Evolutionary conservation across 2,329 filamentous ascomycete species (phyloP).

Genomic region (Clonostachys chloroleuca): DNA sequence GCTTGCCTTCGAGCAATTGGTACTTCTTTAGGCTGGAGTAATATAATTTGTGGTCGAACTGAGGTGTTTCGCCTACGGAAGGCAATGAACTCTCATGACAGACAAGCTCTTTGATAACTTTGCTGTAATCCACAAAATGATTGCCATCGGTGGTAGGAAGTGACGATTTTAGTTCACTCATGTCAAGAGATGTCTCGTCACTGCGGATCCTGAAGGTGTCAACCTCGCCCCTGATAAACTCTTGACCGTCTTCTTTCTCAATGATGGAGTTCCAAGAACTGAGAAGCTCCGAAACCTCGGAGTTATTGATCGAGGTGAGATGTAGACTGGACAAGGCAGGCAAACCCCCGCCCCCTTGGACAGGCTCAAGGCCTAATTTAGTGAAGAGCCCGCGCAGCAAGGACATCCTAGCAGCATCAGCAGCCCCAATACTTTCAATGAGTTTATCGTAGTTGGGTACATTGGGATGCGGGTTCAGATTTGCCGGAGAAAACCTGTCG

Average conservation of each 20-base stretch:
- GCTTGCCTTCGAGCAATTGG: slow-evolving; percentile 40
- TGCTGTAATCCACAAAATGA: slow-evolving; percentile 70
- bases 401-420: slow-evolving; percentile 64
- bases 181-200: slow-evolving; percentile 53
- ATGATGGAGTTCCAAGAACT: slow-evolving; percentile 64
- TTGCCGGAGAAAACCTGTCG: slow-evolving; percentile 73
- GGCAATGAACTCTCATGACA: slow-evolving; percentile 68
- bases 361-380: slow-evolving; percentile 76
- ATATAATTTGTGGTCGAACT: slow-evolving; percentile 80
- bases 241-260: slow-evolving; percentile 58
- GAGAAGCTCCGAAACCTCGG: slow-evolving; percentile 65
- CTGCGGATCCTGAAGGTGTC: slow-evolving; percentile 80
- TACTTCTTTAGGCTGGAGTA: slow-evolving; percentile 69
- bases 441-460: slow-evolving; percentile 67
- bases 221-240: slow-evolving; percentile 74
- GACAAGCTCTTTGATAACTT: slow-evolving; percentile 68
- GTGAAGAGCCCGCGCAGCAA: slow-evolving; percentile 77
- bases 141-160: slow-evolving; percentile 37
- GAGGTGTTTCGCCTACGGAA: slow-evolving; percentile 68
- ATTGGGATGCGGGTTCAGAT: slow-evolving; percentile 64
- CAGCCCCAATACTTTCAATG: slow-evolving; percentile 60
- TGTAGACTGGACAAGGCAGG: slow-evolving; percentile 81
- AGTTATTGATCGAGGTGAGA: slow-evolving; percentile 65
- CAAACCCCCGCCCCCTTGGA: slow-evolving; percentile 52
- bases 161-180: slow-evolving; percentile 49